Conservation (phyloP, 129 eudicot genomes). For the Silybum marianum region DNA sequence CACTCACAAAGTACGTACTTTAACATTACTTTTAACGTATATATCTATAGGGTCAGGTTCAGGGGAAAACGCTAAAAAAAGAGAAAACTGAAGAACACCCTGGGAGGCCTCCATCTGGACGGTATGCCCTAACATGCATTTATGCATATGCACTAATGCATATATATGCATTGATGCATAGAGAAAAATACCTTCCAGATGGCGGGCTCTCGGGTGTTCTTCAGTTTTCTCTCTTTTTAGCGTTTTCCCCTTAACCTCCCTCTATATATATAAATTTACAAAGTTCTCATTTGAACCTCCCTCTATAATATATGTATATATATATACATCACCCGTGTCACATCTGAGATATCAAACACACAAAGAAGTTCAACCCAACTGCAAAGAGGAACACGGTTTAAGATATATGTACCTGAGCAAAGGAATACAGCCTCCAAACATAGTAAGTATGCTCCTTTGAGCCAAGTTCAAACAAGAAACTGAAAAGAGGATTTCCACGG, state of each 20-base stretch:
- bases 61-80: no score
- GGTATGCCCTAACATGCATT: no score
- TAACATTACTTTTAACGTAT: background rate
- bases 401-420: slow-evolving; percentile 74
- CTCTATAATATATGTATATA: background rate
- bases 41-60: background rate
- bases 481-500: slow-evolving; percentile 90
- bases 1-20: background rate
- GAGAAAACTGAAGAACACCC: no score
- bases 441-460: slow-evolving; percentile 96
- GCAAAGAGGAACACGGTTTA: background rate
- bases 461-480: slow-evolving; percentile 90
- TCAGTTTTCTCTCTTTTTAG: no score
- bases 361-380: slow-evolving; percentile 3
- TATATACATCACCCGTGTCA: background rate
- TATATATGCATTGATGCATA: no score
- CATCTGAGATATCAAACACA: background rate
- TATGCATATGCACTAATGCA: no score
- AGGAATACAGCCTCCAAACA: slow-evolving; percentile 97
- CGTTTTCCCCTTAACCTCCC: no score
- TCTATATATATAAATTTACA: no score
- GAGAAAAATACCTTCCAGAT: no score
- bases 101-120: no score
- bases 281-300: no score
- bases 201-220: no score